Percentiles rank a stretch among this genome's conserved stretches.
These are phyloP conservation scores for Phytophthora pinifolia DNA, from an alignment of 352 stramenopile species.

Conservation along the genomic window DNA sequence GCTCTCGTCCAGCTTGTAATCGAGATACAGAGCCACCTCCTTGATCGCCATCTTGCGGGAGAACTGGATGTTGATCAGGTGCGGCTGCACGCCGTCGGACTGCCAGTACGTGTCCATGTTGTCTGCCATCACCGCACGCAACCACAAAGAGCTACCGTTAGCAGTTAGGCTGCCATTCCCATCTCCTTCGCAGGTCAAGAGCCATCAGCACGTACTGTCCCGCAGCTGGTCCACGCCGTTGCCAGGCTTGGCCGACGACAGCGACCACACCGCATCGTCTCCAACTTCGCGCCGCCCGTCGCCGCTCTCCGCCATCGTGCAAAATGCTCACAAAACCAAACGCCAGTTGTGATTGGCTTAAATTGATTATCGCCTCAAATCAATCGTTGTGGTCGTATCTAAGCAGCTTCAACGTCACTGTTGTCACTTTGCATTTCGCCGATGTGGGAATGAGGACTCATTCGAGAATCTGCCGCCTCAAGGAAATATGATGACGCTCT, in stretches of 20 bases:
- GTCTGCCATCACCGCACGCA: constrained; percentile 40
- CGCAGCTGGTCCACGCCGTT: constrained; percentile 97
- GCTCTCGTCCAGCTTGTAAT: constrained; percentile 98
- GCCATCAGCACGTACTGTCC: constrained; percentile 70
- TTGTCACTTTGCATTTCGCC: no score
- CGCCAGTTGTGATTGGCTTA: background rate
- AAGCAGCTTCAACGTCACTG: no score
- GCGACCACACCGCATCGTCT: constrained; percentile 93
- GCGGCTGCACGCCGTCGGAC: constrained; percentile 92
- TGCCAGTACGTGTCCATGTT: constrained; percentile 98
- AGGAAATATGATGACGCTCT: no score
- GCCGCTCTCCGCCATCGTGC: constrained; percentile 1
- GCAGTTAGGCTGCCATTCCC: background rate
- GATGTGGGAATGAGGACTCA: no score
- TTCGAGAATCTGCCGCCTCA: no score
- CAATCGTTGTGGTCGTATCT: background rate
- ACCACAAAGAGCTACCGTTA: constrained; percentile 3
- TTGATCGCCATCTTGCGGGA: constrained; percentile 92
- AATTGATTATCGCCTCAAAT: background rate
- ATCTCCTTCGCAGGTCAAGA: background rate
- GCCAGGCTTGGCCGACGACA: constrained; percentile 96
- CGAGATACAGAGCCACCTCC: constrained; percentile 96
- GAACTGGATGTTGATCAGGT: constrained; percentile 99
- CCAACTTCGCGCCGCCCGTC: constrained; percentile 66
- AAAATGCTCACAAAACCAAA: no score